Evolutionary conservation across 176 grass and related monocot genomes (phyloP), one percentile per base, ranked within the genome.

Genomic region (Calamus simplicifolius): DNA sequence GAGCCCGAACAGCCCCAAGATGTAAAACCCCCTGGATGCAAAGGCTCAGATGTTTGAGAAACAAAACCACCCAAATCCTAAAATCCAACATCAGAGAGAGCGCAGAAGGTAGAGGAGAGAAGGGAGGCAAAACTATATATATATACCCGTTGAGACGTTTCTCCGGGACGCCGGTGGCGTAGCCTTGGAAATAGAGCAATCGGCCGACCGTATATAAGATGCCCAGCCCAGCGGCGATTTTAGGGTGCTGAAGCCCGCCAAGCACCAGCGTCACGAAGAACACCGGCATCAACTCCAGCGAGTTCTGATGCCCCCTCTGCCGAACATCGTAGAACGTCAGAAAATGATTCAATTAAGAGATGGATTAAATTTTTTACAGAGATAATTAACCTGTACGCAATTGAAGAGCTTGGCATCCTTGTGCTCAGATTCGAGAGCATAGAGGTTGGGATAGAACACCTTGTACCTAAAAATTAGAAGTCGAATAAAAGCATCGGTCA

Each of bases 341-440:
- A 4, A 6, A 31, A 1, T 5, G 1, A 5, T 38, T 38, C 6
- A 0, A 38, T 38, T 12, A 38, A 0, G 1, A 43, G 2, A 12
- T 12, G 35, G 8, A 43, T 43, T 10, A 13, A 43, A 12, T 43
- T 13, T 43, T 13, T 43, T 10, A 13, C 35, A 43, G 1, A 2
- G 1, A 43, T 12, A 43, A 8, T 8, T 2, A 12, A 98, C 93
- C 93, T 98, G 87, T 25, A 98, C 67, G 65, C 93, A 98, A 70
- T 98, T 92, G 88, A 98, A 98, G 55, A 80, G 72, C 84, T 92
- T 98, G 56, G 93, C 93, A n/a, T 92, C 76, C 81, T 98, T 98
- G 76, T 92, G 92, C 69, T 85, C 84, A 19, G 93, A 85, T 19
- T 98, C 84, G 15, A 30, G 1, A 16, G 87, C 93, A 49, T 98